Base-by-base conservation (phyloP, 352 stramenopile species). In the Pythium diclinum region DNA sequence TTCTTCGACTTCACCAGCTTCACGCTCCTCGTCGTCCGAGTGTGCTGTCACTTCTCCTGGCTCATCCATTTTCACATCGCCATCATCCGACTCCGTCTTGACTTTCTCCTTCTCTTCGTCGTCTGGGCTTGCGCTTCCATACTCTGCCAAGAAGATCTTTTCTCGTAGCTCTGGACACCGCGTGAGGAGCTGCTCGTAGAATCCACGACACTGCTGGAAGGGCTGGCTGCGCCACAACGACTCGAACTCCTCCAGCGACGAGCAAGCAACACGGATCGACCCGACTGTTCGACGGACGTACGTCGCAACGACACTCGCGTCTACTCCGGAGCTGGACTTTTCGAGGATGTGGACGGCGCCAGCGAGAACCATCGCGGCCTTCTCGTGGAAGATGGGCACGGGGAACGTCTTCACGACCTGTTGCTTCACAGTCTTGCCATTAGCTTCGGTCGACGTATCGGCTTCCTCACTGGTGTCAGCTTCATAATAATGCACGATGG, bases 351-450 rank as follows among this genome's bases (percentile, higher is more conserved):
- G 59, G 2, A 85, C 51, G 21, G 82, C 68, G 7, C 77, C 75
- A 2, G 63, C 72, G 32, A 92, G 59, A 8, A 92, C 25, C 81
- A 87, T 88, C 23, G 54, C 65, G 21, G 59, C 73, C 63, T 89
- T 91, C 40, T 90, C 84, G 53, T 91, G 81, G 33, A 92, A 80
- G 14, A 86, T 73, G 6, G 75, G 71, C 34, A 73, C 67, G 1
- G 79, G 72, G 54, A 91, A 92, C n/a, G 68, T 65, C 38, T 75
- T 74, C 10, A 88, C 75, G 16, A 47, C 33, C 32, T 65, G 59
- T 36, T 75, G 67, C 62, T 60, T 68, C 6, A 40, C 57, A 52
- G 25, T 69, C 28, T 59, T 52, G 8, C 56, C 56, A 13, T 40
- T 46, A 4, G 42, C 48, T n/a, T 51, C 59, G 21, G 48, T 49